phyloP scores from a whole-genome alignment of 148 eudicot genomes.

The Camellia granthamiana region DNA sequence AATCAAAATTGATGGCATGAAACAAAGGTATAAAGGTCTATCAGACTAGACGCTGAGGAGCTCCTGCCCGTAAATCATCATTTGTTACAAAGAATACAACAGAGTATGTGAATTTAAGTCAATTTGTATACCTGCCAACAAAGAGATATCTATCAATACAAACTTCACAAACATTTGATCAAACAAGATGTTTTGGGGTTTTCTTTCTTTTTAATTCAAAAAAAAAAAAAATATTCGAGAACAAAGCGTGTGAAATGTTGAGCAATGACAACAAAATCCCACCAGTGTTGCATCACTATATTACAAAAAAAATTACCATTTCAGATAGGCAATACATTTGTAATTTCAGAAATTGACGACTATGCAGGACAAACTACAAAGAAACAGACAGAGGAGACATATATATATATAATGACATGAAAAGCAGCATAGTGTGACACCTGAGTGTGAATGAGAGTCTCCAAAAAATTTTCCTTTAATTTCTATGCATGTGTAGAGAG shows the following conservation, averaged over 20 bases:
- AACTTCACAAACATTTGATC: not conserved
- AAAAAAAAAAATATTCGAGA: no score
- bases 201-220: no score
- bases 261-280: no score
- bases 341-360: not conserved
- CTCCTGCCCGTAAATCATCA: not conserved
- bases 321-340: not conserved
- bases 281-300: no score
- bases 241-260: no score
- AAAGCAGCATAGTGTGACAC: not conserved
- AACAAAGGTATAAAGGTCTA: not conserved
- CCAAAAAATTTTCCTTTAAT: no score
- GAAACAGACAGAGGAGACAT: not conserved
- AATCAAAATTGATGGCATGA: not conserved
- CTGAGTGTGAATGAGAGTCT: not conserved
- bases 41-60: not conserved
- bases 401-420: not conserved
- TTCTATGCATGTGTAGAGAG: not conserved
- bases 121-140: constrained; percentile 14
- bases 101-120: not conserved
- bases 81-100: constrained; percentile 5
- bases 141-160: not conserved
- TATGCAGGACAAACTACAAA: not conserved
- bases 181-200: not conserved
- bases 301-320: no score